Percentiles rank a stretch among this genome's conserved stretches.
phyloP scores from a whole-genome alignment of 768 basidiomycete genomes.

The Panaeolus papilionaceus region DNA sequence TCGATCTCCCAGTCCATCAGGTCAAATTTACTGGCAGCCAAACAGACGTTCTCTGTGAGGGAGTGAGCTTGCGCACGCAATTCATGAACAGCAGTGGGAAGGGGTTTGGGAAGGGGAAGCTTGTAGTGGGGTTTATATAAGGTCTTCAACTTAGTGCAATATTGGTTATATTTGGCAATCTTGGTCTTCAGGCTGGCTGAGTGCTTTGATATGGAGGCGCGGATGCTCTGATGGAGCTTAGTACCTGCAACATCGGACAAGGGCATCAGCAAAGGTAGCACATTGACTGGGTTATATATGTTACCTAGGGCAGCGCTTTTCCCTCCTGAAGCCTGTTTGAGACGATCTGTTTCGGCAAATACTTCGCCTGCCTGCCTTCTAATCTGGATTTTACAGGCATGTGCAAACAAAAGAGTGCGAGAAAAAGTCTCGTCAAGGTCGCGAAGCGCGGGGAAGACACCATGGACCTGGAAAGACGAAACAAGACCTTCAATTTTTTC shows the following conservation, averaged over 20 bases:
- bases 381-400: constrained; percentile 46
- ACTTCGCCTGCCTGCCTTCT: constrained; percentile 35
- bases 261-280: not conserved
- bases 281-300: not conserved
- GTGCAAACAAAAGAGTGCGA: constrained; percentile 34
- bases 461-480: constrained; percentile 39
- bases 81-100: constrained; percentile 33
- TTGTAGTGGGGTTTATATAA: not conserved
- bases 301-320: constrained; percentile 36
- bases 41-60: constrained; percentile 46
- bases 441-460: constrained; percentile 39
- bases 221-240: constrained; percentile 31
- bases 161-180: constrained; percentile 29
- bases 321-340: constrained; percentile 38
- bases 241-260: constrained; percentile 24
- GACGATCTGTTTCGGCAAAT: constrained; percentile 42
- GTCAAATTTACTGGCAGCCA: constrained; percentile 20
- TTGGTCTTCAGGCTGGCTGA: constrained; percentile 34
- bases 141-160: constrained; percentile 12
- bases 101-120: constrained; percentile 38
- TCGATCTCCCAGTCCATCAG: constrained; percentile 41
- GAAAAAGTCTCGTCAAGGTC: constrained; percentile 37
- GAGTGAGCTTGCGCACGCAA: constrained; percentile 27
- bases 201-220: constrained; percentile 37
- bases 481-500: constrained; percentile 38